Base-by-base conservation (phyloP, 2,329 filamentous ascomycete species). In the Ophiosphaerella herpotricha region DNA sequence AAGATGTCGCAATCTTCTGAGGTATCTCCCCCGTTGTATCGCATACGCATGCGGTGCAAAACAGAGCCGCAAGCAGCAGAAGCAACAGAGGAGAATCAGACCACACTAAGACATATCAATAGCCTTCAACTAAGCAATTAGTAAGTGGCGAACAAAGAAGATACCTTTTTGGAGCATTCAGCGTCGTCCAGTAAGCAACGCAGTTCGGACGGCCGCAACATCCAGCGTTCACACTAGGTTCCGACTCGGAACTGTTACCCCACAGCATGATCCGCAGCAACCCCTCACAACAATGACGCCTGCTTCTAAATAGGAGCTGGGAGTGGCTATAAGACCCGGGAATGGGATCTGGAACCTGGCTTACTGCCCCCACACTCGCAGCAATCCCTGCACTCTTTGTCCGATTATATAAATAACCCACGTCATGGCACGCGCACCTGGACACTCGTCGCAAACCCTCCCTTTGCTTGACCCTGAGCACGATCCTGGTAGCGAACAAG, bases 281-380 rank as follows among this genome's bases (percentile, higher is more conserved):
- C 58, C 58, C 58, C 58, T 61, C 58, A 59, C 50, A 45, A 50
- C 40, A 46, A 59, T 59, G 58, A 61, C 58, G 58, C 41, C 35
- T 35, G 51, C 35, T 48, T 51, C 46, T 36, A 46, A 46, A 46
- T 46, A 46, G 43, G 12, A 46, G 16, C 32, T 46, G 16, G n/a
- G 33, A 40, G 18, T 42, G 39, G 26, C 8, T 35, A 39, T 46
- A 46, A 46, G 36, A 39, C 26, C 43, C 36, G 5, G 4, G 14
- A 46, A 39, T 23, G 43, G 43, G 12, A 39, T 14, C 4, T 26
- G 18, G 37, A 26, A 29, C 43, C 43, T 14, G 16, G 26, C 26
- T 39, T 7, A n/a, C 26, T 43, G 37, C 48, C 45, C 26, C 18
- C 43, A 43, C n/a, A 34, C 39, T 32, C 37, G 38, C 45, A 41